Evolutionary conservation across 768 basidiomycete genomes (phyloP).

Genomic region (Termitomyces sp.): DNA sequence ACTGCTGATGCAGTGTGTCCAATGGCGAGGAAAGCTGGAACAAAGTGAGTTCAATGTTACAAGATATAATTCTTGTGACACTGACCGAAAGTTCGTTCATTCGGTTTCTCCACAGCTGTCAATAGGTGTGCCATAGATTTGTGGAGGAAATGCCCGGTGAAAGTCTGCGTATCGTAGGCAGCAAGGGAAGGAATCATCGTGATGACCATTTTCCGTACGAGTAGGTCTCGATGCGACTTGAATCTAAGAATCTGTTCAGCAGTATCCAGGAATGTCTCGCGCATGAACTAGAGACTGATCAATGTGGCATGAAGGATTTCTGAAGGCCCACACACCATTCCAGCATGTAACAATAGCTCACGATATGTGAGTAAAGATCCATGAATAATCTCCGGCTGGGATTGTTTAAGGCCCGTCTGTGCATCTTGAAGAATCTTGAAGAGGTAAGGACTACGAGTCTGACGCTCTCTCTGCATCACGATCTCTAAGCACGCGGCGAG

Average conservation of each 20-base stretch:
- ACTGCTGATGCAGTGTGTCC: slow-evolving; percentile 93
- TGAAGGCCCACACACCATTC: slow-evolving; percentile 63
- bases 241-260: slow-evolving; percentile 90
- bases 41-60: slow-evolving; percentile 10
- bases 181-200: slow-evolving; percentile 94
- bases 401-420: slow-evolving; percentile 73
- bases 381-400: slow-evolving; percentile 85
- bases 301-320: background rate
- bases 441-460: slow-evolving; percentile 62
- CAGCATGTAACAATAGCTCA: slow-evolving; percentile 88
- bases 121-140: slow-evolving; percentile 92
- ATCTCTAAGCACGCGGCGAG: slow-evolving; percentile 93
- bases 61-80: background rate
- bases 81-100: slow-evolving; percentile 84
- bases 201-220: slow-evolving; percentile 93
- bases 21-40: slow-evolving; percentile 88
- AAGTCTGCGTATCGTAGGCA: slow-evolving; percentile 90
- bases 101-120: slow-evolving; percentile 82
- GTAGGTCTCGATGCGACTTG: slow-evolving; percentile 79
- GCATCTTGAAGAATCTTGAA: slow-evolving; percentile 87
- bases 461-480: slow-evolving; percentile 68
- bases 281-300: slow-evolving; percentile 66
- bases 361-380: slow-evolving; percentile 91
- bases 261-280: slow-evolving; percentile 78
- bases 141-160: slow-evolving; percentile 87